These are phyloP conservation scores for Pseudogymnoascus sp. DNA, from an alignment of 2,329 filamentous ascomycete genomes.

Conservation along the genomic window DNA sequence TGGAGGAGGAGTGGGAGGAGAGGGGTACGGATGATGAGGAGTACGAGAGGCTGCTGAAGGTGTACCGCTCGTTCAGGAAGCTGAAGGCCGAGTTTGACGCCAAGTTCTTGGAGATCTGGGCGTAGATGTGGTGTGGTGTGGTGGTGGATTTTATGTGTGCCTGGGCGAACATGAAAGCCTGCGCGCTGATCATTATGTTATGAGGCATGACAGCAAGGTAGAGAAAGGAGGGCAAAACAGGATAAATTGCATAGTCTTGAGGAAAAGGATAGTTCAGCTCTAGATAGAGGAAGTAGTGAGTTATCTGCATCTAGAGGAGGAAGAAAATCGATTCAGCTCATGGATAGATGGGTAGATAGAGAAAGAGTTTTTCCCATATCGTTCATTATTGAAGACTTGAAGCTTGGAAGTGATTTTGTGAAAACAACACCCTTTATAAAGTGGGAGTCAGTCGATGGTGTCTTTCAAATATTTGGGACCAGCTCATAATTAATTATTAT, in stretches of 20 bases:
- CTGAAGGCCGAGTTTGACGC: slow-evolving; percentile 53
- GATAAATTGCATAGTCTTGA: background rate
- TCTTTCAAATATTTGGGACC: background rate
- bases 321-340: background rate
- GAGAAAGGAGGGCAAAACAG: background rate
- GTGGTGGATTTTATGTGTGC: background rate
- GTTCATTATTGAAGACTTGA: background rate
- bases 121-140: slow-evolving; percentile 32
- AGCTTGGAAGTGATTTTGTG: background rate
- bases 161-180: background rate
- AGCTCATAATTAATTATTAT: background rate
- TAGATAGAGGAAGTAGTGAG: background rate
- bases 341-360: slow-evolving; percentile 2
- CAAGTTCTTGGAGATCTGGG: slow-evolving; percentile 57
- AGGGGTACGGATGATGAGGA: slow-evolving; percentile 30
- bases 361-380: background rate
- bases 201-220: background rate
- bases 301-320: background rate
- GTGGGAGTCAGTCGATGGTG: too few species aligned
- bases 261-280: background rate
- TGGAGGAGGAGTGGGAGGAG: slow-evolving; percentile 28
- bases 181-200: background rate
- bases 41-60: slow-evolving; percentile 43
- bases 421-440: too few species aligned
- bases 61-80: slow-evolving; percentile 50